phyloP scores from a whole-genome alignment of 768 basidiomycete species.

The Kwoniella dendrophila region DNA sequence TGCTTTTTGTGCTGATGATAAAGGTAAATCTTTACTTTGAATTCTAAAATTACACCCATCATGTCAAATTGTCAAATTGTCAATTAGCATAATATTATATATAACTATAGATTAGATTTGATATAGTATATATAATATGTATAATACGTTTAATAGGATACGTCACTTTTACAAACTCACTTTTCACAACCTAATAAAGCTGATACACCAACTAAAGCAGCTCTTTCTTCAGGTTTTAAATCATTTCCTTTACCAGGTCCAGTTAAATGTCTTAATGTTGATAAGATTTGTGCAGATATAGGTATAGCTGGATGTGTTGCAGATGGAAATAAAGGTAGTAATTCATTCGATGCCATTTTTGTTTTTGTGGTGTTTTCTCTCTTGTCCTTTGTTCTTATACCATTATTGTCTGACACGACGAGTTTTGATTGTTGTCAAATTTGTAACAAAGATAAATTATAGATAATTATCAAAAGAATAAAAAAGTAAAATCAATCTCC shows the following conservation, averaged over 20 bases:
- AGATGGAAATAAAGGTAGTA: slow-evolving; percentile 47
- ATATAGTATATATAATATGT: neutral
- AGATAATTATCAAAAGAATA: too few relatives aligned
- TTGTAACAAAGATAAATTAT: too few relatives aligned
- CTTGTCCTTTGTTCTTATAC: too few relatives aligned
- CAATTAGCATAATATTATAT: too few relatives aligned
- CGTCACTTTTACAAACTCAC: slow-evolving; percentile 31
- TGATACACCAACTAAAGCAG: slow-evolving; percentile 47
- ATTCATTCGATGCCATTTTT: slow-evolving; percentile 38
- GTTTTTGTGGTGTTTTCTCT: too few relatives aligned
- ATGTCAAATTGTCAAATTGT: neutral
- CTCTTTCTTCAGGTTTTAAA: slow-evolving; percentile 44
- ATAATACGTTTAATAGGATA: neutral
- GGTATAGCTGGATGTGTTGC: slow-evolving; percentile 47
- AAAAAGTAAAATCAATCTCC: too few relatives aligned
- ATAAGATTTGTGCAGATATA: slow-evolving; percentile 40
- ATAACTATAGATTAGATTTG: too few relatives aligned
- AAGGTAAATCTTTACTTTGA: slow-evolving; percentile 39
- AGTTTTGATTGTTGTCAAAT: too few relatives aligned
- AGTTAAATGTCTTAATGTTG: slow-evolving; percentile 43
- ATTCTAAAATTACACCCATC: slow-evolving; percentile 18
- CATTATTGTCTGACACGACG: too few relatives aligned
- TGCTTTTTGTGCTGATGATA: slow-evolving; percentile 47
- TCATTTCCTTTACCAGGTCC: slow-evolving; percentile 49
- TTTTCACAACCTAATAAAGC: slow-evolving; percentile 50